Evolutionary conservation across 495 filamentous ascomycete genomes (phyloP).

Genomic region (Trichoderma parareesei): DNA sequence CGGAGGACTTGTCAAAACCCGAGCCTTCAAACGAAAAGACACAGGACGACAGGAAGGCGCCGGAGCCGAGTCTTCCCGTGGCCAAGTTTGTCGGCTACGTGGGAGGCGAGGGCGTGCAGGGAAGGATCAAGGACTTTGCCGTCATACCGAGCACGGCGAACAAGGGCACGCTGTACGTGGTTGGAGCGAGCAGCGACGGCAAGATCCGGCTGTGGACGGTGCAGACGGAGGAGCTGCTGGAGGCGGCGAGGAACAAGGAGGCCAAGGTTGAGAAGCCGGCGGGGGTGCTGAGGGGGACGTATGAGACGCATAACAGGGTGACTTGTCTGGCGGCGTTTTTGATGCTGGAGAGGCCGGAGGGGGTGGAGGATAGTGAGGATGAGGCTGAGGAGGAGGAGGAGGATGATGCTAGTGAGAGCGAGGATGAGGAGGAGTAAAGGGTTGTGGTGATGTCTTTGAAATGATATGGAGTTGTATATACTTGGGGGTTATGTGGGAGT

Average conservation of each 20-base stretch:
- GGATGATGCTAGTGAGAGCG: conserved; percentile 38
- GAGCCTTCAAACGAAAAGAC: background rate
- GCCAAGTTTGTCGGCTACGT: conserved; percentile 63
- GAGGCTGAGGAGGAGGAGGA: conserved; percentile 34
- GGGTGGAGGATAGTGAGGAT: conserved; percentile 40
- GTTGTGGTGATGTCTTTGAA: background rate
- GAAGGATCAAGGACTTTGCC: conserved; percentile 83
- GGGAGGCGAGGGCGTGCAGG: conserved; percentile 60
- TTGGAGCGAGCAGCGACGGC: conserved; percentile 78
- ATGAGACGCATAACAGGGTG: conserved; percentile 79
- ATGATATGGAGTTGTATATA: background rate
- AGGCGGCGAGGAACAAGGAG: conserved; percentile 19
- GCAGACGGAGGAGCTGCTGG: conserved; percentile 30
- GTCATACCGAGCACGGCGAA: conserved; percentile 42
- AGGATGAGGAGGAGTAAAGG: conserved; percentile 32
- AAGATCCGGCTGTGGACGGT: conserved; percentile 68
- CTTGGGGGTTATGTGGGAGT: background rate
- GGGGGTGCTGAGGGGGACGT: conserved; percentile 66
- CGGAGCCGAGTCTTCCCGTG: conserved; percentile 32
- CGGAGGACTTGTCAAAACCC: conserved; percentile 22
- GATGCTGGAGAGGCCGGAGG: conserved; percentile 57
- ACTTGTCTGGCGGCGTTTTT: conserved; percentile 82
- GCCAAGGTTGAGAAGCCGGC: conserved; percentile 41
- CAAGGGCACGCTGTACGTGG: conserved; percentile 45
- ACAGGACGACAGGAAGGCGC: conserved; percentile 19